Evolutionary conservation across 2,329 filamentous ascomycete species (phyloP), one percentile per base, ranked within the genome.

Genomic region (Aspergillus nomiae): DNA sequence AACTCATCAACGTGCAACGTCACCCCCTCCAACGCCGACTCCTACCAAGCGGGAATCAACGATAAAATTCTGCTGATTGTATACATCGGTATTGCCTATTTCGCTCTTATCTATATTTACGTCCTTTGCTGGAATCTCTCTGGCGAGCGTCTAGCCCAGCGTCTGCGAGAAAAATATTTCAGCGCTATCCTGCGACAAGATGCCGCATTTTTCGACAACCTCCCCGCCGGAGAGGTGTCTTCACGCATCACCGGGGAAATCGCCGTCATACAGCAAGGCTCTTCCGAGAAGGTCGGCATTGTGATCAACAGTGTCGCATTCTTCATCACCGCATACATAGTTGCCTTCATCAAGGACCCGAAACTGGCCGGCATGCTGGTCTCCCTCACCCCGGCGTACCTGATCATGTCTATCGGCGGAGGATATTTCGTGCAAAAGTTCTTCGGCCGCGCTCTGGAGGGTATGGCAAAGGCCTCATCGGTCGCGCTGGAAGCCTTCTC

Each of bases 281-380:
- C 89, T 0, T 88, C 86, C 1, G 89, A 91, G 74, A 92, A 92
- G 73, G 88, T 90, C 84, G 28, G 87, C 84, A 57, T 74, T 86
- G 12, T 86, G 46, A 46, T 32, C 19, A 41, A 41, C 38, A 41
- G 38, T 5, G 6, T 41, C 8, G 7, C 87, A 2, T 91, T 90
- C 74, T 91, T 91, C 70, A 72, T 90, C 58, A 87, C 89, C 0
- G 86, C 88, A 3, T 91, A 89, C 65, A 80, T 88, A 6, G 85
- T 91, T 19, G 87, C 88, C 1, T 91, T 91, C 65, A 85, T 87
- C 72, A 87, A 89, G 69, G 82, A 90, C 67, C 80, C 84, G 19
- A 81, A 81, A 55, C 80, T 92, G 10, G 87, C 89, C 0, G 87
- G 82, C 4, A 90, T 90, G 75, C 80, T 91, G 36, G 73, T 89